Conservation (phyloP, 768 basidiomycete species). For the Suillus weaverae region DNA sequence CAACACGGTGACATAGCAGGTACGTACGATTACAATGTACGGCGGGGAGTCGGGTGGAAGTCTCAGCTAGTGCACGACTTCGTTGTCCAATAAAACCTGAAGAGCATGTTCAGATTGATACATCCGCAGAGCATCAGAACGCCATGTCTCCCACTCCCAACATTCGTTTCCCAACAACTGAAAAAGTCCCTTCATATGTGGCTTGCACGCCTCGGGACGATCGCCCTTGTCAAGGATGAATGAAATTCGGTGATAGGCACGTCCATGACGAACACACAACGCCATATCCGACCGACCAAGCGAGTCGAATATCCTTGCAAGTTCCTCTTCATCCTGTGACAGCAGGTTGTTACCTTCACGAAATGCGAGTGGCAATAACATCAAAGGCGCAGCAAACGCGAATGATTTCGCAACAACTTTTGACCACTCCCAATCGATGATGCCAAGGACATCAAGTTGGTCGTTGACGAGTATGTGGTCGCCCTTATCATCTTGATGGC, state of each 20-base stretch:
- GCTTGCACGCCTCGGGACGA: too few species aligned
- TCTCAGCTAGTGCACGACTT: not conserved
- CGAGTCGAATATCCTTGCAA: not conserved
- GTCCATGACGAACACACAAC: too few species aligned
- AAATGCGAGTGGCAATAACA: not conserved
- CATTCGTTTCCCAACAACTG: not conserved
- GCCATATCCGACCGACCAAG: not conserved
- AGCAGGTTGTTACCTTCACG: not conserved
- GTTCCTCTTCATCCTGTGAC: not conserved
- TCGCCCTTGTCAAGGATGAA: not conserved
- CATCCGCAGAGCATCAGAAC: not conserved
- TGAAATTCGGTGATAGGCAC: not conserved
- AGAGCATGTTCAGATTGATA: not conserved
- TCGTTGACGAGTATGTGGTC: slow-evolving; percentile 30
- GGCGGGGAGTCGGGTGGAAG: too few species aligned
- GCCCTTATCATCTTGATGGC: slow-evolving; percentile 25
- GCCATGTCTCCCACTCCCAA: not conserved
- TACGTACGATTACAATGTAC: too few species aligned
- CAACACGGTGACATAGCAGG: too few species aligned
- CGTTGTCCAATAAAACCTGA: not conserved
- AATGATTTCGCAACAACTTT: not conserved
- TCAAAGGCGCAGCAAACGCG: not conserved
- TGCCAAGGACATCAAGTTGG: slow-evolving; percentile 20
- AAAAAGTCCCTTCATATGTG: not conserved
- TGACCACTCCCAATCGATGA: slow-evolving; percentile 35